Base-by-base conservation (phyloP, 441 rosid genomes). In the Pelargonium fulgidum region DNA sequence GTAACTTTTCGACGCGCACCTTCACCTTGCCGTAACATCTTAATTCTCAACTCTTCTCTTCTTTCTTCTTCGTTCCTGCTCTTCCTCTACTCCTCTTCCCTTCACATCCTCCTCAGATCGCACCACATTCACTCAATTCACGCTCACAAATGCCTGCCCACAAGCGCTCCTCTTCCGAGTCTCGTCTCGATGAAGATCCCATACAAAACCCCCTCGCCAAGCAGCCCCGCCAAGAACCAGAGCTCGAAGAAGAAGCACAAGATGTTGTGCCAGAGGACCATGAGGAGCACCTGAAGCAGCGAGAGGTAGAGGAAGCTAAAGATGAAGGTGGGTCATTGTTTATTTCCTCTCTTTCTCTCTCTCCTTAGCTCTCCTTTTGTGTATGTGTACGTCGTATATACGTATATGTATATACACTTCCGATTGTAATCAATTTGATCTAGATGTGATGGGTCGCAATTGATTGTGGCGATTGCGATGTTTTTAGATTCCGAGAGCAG, bases 101-200 rank as follows among this genome's bases (percentile, higher is more conserved):
- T 8, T 3, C 63, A 4, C 63, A 20, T 22, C 63, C 33, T 20
- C 26, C 63, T 22, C 14, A 61, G 64, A 61, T 61, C 64, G 64
- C 64, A 10, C 64, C 64, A 33, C 64, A 24, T 61, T 61, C 64
- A 33, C 24, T 22, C 14, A 61, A 61, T 61, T 24, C 24, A 24
- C 64, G 64, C 36, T 61, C 3, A 22, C 24, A 61, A 89, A 91
- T 89, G 97, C 96, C 93, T 72, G 80, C 93, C 33, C 85, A 85
- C 77, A 85, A 82, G 86, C 89, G 81, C 77, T 67, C 83, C 11
- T 78, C 81, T 68, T 75, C 85, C 50, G 87, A 82, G 62, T 80
- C 77, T 80, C 81, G 68, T 13, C 71, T 69, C 65, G 62, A 75
- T 76, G 85, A 70, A 47, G 85, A 73, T 61, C 64, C 64, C 64